These are phyloP conservation scores for Diutina pseudorugosa DNA, from an alignment of 1,139 yeast genomes.

Conservation along the genomic window DNA sequence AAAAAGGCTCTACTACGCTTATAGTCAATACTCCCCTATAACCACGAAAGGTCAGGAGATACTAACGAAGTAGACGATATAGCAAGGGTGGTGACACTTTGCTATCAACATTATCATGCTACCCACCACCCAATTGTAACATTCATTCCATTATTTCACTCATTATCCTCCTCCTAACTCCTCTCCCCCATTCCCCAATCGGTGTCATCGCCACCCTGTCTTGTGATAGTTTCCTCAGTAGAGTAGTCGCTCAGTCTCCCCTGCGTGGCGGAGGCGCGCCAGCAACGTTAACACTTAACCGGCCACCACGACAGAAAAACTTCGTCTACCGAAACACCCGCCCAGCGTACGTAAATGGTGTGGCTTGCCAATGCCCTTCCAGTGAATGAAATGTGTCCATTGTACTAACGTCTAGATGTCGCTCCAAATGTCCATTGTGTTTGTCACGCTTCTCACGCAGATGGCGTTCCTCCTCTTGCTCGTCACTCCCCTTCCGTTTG, in stretches of 20 bases:
- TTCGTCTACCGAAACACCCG: neutral
- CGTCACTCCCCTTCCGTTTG: constrained; percentile 51
- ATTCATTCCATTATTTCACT: no score
- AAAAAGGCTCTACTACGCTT: no score
- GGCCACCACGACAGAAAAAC: neutral
- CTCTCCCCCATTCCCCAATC: no score
- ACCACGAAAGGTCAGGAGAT: no score
- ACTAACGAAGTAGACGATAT: no score
- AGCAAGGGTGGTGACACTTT: no score
- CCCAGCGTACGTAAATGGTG: neutral
- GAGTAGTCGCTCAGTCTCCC: neutral
- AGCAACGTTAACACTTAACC: neutral
- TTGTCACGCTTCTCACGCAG: constrained; percentile 36
- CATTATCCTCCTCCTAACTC: no score
- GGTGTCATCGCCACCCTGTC: neutral
- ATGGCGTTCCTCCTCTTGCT: constrained; percentile 41
- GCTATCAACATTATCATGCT: no score
- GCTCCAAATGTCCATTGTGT: constrained; percentile 33
- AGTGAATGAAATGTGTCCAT: no score
- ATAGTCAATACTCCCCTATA: no score
- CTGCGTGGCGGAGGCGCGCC: neutral
- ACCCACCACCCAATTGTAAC: no score
- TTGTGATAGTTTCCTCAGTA: neutral
- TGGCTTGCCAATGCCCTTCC: no score
- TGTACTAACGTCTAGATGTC: constrained; percentile 17